phyloP scores from a whole-genome alignment of 129 eudicot genomes.

The carrot (Daucus carota) region DNA sequence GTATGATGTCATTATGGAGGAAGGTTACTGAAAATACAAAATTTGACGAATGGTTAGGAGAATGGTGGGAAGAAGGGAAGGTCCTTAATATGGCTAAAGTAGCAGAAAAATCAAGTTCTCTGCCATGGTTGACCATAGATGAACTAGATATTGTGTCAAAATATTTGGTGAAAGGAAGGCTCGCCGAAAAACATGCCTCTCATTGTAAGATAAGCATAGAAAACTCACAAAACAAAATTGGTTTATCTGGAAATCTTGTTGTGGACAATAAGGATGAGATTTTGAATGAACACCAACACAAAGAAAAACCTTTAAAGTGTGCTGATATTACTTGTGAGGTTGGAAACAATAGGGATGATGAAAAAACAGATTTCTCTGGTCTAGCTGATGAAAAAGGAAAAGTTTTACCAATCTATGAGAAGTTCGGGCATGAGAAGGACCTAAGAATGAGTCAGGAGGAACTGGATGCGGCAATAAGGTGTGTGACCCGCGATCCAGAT shows the following conservation, averaged over 20 bases:
- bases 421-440: slow-evolving; percentile 17
- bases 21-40: slow-evolving; percentile 63
- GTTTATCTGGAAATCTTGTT: slow-evolving; percentile 12
- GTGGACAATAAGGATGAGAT: slow-evolving; percentile 13
- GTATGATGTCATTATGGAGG: slow-evolving; percentile 70
- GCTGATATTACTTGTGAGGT: slow-evolving; percentile 16
- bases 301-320: slow-evolving; percentile 17
- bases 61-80: slow-evolving; percentile 90
- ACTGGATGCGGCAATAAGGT: slow-evolving; percentile 64
- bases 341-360: slow-evolving; percentile 27
- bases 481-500: slow-evolving; percentile 50
- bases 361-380: slow-evolving; percentile 11
- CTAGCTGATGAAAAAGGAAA: slow-evolving; percentile 19
- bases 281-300: slow-evolving; percentile 22
- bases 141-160: slow-evolving; percentile 37
- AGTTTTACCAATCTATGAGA: slow-evolving; percentile 15
- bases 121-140: slow-evolving; percentile 31
- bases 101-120: slow-evolving; percentile 28
- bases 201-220: not conserved
- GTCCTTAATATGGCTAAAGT: slow-evolving; percentile 26
- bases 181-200: slow-evolving; percentile 9
- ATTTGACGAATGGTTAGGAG: slow-evolving; percentile 82
- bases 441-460: slow-evolving; percentile 52
- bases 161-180: slow-evolving; percentile 35
- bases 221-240: slow-evolving; percentile 1